Percentiles rank a stretch among this genome's conserved stretches.
phyloP scores from a whole-genome alignment of 164 flowering plant species.

The Annona squamosa region DNA sequence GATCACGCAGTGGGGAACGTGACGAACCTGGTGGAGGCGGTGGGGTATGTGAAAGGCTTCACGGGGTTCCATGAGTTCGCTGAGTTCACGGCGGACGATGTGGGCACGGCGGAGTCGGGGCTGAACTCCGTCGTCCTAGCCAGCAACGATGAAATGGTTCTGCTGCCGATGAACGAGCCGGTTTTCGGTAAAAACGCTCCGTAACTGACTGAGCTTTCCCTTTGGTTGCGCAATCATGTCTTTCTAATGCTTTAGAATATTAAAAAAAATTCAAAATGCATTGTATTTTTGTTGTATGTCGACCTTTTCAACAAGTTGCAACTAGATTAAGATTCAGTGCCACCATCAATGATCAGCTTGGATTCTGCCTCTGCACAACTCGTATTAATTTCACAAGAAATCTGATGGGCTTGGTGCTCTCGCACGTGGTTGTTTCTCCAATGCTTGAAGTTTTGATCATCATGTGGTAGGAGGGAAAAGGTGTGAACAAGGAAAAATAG shows the following conservation, averaged over 20 bases:
- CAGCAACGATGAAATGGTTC: conserved; percentile 65
- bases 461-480: no score
- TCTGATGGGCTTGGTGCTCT: no score
- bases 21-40: conserved; percentile 45
- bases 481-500: no score
- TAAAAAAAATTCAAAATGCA: no score
- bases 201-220: background rate
- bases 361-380: no score
- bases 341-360: no score
- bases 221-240: background rate
- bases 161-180: conserved; percentile 85
- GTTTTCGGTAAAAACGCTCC: conserved; percentile 27
- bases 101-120: conserved; percentile 86
- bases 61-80: conserved; percentile 90
- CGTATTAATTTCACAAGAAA: no score
- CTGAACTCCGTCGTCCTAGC: conserved; percentile 75
- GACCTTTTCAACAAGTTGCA: no score
- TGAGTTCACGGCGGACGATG: conserved; percentile 83
- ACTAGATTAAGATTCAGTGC: no score
- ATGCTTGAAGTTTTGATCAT: no score
- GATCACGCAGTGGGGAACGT: conserved; percentile 91
- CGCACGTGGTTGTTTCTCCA: no score
- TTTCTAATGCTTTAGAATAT: background rate
- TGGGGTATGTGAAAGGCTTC: conserved; percentile 50
- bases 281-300: no score